phyloP scores from a whole-genome alignment of 805 yeast species.

The Ogataea allantospora region DNA sequence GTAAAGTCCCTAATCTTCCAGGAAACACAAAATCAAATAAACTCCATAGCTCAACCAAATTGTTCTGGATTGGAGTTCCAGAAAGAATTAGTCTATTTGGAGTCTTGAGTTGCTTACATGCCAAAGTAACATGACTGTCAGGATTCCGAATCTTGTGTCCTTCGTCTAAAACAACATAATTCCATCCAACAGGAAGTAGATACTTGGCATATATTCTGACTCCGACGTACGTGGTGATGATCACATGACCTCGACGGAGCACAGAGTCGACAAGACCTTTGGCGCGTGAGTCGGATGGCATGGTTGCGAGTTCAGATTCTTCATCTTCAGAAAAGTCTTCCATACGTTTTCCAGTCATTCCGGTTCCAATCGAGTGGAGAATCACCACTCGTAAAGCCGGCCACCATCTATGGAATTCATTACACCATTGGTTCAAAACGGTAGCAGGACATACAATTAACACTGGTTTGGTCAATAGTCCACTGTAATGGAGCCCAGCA shows the following conservation, averaged over 20 bases:
- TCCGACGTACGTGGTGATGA: constrained; percentile 84
- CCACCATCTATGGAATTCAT: constrained; percentile 97
- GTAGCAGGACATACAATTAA: constrained; percentile 95
- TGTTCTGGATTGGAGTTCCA: constrained; percentile 97
- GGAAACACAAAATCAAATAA: constrained; percentile 94
- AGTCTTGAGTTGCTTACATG: constrained; percentile 82
- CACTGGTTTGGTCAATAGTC: constrained; percentile 70
- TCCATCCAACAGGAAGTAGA: constrained; percentile 75
- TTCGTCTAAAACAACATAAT: constrained; percentile 88
- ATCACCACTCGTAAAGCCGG: constrained; percentile 86
- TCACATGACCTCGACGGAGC: constrained; percentile 68
- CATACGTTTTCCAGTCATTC: constrained; percentile 49
- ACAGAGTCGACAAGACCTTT: constrained; percentile 55
- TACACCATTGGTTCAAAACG: constrained; percentile 95
- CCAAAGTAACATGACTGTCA: constrained; percentile 79
- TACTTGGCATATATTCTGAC: constrained; percentile 48
- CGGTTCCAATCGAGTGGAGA: constrained; percentile 89
- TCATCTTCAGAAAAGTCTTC: constrained; percentile 41
- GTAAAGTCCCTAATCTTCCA: constrained; percentile 90
- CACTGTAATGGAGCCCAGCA: constrained; percentile 87
- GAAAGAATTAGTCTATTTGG: constrained; percentile 84
- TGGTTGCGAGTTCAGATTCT: constrained; percentile 42
- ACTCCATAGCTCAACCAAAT: constrained; percentile 89
- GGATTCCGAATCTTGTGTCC: constrained; percentile 98
- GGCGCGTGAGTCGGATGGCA: constrained; percentile 31